A percentile compares a stretch with the other conserved stretches of the same genome.
These are phyloP conservation scores for Ramaria sp. DNA, from an alignment of 768 basidiomycete genomes.

Conservation along the genomic window DNA sequence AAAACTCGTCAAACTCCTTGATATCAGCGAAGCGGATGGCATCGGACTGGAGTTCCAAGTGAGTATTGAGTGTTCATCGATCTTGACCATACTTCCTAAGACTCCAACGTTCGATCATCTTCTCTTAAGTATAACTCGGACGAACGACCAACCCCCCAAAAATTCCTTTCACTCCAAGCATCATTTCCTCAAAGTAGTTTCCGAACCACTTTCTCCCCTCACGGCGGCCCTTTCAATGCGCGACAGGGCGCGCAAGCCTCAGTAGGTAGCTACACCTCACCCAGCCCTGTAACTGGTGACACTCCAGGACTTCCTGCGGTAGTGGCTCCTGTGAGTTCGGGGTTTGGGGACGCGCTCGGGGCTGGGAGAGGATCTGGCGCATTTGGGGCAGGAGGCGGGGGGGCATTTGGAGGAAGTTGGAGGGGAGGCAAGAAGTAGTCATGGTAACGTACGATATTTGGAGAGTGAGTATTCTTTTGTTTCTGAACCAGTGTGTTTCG, in stretches of 20 bases:
- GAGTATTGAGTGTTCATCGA: slow-evolving; percentile 12
- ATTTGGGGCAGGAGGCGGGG: slow-evolving; percentile 1
- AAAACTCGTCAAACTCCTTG: slow-evolving; percentile 72
- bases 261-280: not conserved
- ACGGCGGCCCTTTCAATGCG: not conserved
- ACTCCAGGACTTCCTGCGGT: not conserved
- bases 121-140: slow-evolving; percentile 69
- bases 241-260: too few relatives aligned
- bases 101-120: too few relatives aligned
- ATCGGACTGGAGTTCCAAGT: slow-evolving; percentile 91
- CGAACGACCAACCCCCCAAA: slow-evolving; percentile 69
- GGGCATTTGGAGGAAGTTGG: not conserved
- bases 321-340: not conserved
- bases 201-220: slow-evolving; percentile 44
- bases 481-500: too few relatives aligned
- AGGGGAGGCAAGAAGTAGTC: not conserved
- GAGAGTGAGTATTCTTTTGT: too few relatives aligned
- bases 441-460: too few relatives aligned
- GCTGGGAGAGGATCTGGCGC: not conserved
- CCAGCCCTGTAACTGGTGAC: not conserved
- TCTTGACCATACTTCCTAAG: too few relatives aligned
- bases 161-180: slow-evolving; percentile 72
- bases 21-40: slow-evolving; percentile 72
- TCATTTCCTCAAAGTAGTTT: slow-evolving; percentile 50
- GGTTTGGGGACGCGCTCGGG: not conserved